A percentile compares a stretch with the other conserved stretches of the same genome.
These are phyloP conservation scores for Pyrenopolyporus hunteri DNA, from an alignment of 495 filamentous ascomycete species.

Conservation along the genomic window DNA sequence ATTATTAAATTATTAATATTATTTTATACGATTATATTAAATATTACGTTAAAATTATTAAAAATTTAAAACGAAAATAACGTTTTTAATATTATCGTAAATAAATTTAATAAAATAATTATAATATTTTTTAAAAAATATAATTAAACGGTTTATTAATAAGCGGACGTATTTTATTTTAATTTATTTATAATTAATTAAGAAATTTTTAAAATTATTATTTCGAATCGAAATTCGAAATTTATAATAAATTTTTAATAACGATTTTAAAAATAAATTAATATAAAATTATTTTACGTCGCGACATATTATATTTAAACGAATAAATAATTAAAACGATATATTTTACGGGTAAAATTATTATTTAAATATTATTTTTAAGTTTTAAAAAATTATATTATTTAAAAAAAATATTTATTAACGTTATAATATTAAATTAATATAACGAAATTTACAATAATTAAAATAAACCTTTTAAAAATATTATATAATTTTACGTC, in stretches of 20 bases:
- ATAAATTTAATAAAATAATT: neutral
- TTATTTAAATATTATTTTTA: neutral
- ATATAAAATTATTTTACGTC: neutral
- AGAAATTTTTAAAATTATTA: neutral
- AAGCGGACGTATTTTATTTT: neutral
- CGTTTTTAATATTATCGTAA: neutral
- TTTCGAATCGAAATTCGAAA: neutral
- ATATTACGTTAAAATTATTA: neutral
- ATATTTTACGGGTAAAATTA: constrained; percentile 8
- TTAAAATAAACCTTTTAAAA: neutral
- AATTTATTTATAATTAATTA: neutral
- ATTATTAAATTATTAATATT: neutral
- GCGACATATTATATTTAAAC: neutral
- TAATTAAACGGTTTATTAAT: neutral
- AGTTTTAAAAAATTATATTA: neutral
- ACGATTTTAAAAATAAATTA: neutral
- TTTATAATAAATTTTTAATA: neutral
- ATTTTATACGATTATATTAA: constrained; percentile 2
- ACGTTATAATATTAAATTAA: constrained; percentile 4
- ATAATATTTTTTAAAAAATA: neutral
- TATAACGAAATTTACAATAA: neutral
- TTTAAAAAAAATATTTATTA: neutral
- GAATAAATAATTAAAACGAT: neutral
- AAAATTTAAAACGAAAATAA: neutral
- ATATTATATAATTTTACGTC: constrained; percentile 5